Evolutionary conservation across 1,284 basidiomycete genomes (phyloP), one percentile per base, ranked within the genome.

Genomic region (Sporisorium graminicola): DNA sequence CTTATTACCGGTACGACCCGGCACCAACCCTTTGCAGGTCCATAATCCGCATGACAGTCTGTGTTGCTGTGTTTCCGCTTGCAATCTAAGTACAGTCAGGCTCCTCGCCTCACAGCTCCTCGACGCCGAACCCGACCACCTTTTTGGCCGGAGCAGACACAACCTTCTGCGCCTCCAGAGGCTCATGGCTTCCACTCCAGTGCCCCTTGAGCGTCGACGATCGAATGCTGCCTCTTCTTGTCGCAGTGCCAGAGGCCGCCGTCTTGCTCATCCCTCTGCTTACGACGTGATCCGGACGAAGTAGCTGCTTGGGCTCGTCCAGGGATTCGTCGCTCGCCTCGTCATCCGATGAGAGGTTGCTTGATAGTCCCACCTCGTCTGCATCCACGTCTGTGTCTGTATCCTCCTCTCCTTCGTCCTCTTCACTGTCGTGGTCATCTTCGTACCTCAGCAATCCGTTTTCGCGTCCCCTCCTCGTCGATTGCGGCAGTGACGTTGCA

Each of bases 291-390:
- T 57, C 55, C 3, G 64, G 58, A 20, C 55, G 61, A 37, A 69
- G 55, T 55, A 52, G 46, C 20, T n/a, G 43, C 43, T 66, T 63
- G 18, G 58, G 42, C 5, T 60, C 67, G 5, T 75, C 67, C 35
- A 64, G 67, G 22, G 67, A 75, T 0, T 57, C 66, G n/a, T 71
- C 67, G 51, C 73, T 75, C 8, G 64, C 73, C 53, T 78, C 73
- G 37, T 70, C 77, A 27, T 73, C 72, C 16, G 70, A 73, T 24
- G 74, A 69, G 33, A 72, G 26, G 24, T 64, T 65, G 69, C 74
- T 72, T 4, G 68, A 72, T 22, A 72, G 44, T 10, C 63, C 72
- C 22, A 65, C 70, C 24, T 65, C 64, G 20, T 62, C 74, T 13
- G 55, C 65, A 8, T 61, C 61, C 10, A 46, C 65, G 24, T 57